Percentiles rank a stretch among this genome's conserved stretches.
Conservation (phyloP, 495 filamentous ascomycete species). For the Neurospora sp. region DNA sequence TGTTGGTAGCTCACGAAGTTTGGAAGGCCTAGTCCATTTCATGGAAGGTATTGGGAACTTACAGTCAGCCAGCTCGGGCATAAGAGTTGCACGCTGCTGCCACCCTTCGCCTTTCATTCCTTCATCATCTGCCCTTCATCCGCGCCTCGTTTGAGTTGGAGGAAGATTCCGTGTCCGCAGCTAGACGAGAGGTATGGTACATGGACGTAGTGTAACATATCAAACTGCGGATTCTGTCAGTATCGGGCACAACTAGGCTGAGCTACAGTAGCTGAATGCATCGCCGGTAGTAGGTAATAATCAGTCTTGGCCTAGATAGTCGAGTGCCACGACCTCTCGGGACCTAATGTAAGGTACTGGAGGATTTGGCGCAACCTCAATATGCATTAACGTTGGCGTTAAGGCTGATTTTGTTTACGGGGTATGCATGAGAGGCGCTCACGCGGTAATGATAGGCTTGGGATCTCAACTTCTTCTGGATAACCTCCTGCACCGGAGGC, state of each 20-base stretch:
- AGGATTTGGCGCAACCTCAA: neutral
- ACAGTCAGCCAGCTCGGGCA: neutral
- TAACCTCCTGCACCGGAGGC: neutral
- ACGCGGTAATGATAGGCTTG: neutral
- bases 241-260: neutral
- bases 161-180: neutral
- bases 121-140: neutral
- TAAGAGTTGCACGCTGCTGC: neutral
- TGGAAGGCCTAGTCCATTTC: neutral
- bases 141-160: neutral
- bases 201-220: neutral
- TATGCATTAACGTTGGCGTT: neutral
- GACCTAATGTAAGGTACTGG: neutral
- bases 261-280: neutral
- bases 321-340: neutral
- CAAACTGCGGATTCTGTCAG: neutral
- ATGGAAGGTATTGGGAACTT: neutral
- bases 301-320: neutral
- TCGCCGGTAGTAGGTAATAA: neutral
- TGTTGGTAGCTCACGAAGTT: neutral
- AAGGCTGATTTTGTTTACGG: neutral
- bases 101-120: neutral
- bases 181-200: neutral
- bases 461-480: neutral
- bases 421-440: neutral